Conservation (phyloP, 208 protist species). For the Vickermania spadyakhi region DNA sequence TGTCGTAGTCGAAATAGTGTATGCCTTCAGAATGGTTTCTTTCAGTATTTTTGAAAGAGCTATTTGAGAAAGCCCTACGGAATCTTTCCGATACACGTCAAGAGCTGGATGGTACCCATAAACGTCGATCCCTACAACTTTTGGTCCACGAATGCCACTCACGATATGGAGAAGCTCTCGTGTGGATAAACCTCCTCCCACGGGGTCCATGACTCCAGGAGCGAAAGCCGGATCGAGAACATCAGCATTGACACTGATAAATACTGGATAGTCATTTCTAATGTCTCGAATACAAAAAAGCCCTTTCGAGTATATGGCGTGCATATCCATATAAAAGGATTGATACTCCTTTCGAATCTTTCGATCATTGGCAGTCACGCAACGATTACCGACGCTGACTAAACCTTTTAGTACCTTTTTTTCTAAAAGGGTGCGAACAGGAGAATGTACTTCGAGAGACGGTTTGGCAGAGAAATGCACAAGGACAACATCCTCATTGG, state of each 20-base stretch:
- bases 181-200: conserved; percentile 60
- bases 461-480: conserved; percentile 64
- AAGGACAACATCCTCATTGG: conserved; percentile 60
- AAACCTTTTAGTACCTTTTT: conserved; percentile 66
- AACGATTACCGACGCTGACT: conserved; percentile 70
- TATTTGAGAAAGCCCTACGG: conserved; percentile 65
- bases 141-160: conserved; percentile 59
- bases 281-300: conserved; percentile 81
- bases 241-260: conserved; percentile 69
- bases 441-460: conserved; percentile 15
- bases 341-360: conserved; percentile 69
- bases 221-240: conserved; percentile 74
- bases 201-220: conserved; percentile 37
- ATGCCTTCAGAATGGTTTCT: conserved; percentile 62
- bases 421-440: conserved; percentile 61
- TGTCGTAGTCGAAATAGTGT: conserved; percentile 69
- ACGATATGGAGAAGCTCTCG: conserved; percentile 76
- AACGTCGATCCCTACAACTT: conserved; percentile 72
- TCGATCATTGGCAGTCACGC: conserved; percentile 46
- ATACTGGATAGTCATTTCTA: conserved; percentile 77
- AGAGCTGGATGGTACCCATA: conserved; percentile 55
- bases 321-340: conserved; percentile 83
- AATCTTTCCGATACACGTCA: conserved; percentile 48
- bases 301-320: conserved; percentile 78
- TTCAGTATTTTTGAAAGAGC: conserved; percentile 69